Base-by-base conservation (phyloP, 768 basidiomycete genomes). In the Cyclocybe aegerita region DNA sequence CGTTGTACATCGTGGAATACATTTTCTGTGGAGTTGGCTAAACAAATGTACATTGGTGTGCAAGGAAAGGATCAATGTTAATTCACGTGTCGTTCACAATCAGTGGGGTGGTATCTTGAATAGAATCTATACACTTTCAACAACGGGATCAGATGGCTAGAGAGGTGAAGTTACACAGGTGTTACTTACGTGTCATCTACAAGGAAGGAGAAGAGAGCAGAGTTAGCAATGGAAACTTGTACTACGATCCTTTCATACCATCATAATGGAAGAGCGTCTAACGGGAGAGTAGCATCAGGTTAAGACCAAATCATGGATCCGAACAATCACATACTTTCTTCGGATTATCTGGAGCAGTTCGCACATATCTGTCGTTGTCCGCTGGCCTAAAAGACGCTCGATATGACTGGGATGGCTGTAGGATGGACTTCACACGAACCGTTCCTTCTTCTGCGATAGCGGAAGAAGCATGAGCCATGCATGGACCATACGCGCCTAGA, bases 361-460 rank as follows among this genome's bases (percentile, higher is more conserved):
- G 70, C 36, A 93, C 86, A 59, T 91, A 94, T 50, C 88, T 77
- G 64, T 93, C 90, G 62, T 95, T 93, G 60, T 90, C 92, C 36
- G 79, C 70, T 1, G 91, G 91, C 45, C 90, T 93, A 39, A 14
- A 39, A 45, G n/a, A 12, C 51, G n/a, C 40, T 56, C 45, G 46
- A 46, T 33, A 52, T 53, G 36, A 36, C 41, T 7, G 33, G 4
- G 8, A 39, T 36, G 30, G 12, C 34, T 41, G 30, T 44, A 46
- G 9, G 15, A 23, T 32, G 14, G 40, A 46, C 14, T 4, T 10
- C 14, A 39, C 23, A 43, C 54, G 12, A 51, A 62, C 63, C 64
- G 52, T 57, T 65, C 64, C 53, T 74, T 74, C 60, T 71, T 73
- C 73, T 72, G 56, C 9, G 15, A 9, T 14, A 31, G 16, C 8